phyloP scores from a whole-genome alignment of 2,329 filamentous ascomycete genomes.

The Triangularia setosa region DNA sequence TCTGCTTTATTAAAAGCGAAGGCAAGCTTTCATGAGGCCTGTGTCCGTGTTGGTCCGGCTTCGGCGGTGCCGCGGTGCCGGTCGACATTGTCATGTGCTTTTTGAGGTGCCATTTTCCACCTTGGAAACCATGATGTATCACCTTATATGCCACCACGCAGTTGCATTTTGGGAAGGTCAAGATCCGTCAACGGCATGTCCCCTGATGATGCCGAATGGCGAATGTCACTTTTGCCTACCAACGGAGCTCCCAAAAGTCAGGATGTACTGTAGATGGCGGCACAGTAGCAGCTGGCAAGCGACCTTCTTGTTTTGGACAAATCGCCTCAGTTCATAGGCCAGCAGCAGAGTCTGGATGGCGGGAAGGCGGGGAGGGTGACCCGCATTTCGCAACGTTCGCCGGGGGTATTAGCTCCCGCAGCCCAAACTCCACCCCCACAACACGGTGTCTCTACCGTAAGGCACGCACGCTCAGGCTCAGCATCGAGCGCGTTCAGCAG shows the following conservation, averaged over 20 bases:
- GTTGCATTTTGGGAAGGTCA: background rate
- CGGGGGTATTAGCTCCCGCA: background rate
- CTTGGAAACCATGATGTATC: background rate
- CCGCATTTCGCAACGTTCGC: background rate
- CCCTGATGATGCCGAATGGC: background rate
- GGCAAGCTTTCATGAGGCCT: background rate
- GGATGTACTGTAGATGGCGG: background rate
- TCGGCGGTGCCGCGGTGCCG: background rate
- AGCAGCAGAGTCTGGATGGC: background rate
- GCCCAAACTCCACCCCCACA: background rate
- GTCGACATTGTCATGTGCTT: background rate
- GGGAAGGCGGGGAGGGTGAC: background rate
- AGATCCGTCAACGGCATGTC: background rate
- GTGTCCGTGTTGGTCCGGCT: background rate
- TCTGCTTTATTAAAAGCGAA: background rate
- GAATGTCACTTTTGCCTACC: background rate
- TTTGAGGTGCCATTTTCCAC: background rate
- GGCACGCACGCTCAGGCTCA: background rate
- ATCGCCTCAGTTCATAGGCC: background rate
- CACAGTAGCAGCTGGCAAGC: background rate
- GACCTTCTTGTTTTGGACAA: conserved; percentile 5
- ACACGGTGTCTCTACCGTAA: background rate
- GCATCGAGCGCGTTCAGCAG: background rate
- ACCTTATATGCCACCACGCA: background rate
- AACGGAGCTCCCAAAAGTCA: background rate